Evolutionary conservation across 2,329 filamentous ascomycete genomes (phyloP).

Genomic region (Nannizzia gypsea): DNA sequence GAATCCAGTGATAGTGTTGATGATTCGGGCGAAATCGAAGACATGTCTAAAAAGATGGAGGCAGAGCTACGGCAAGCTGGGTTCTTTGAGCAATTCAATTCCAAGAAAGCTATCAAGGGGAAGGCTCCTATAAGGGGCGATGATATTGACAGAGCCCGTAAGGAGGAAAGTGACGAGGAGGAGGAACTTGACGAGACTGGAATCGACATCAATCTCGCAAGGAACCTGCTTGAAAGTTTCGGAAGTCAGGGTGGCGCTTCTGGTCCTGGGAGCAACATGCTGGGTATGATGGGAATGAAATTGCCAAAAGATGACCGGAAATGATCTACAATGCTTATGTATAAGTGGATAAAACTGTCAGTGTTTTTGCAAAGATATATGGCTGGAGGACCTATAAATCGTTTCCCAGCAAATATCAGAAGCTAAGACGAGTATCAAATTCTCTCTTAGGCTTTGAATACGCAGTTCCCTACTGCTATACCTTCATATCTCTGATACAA

Average conservation of each 20-base stretch:
- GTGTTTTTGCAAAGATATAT: no score
- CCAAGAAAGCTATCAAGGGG: constrained; percentile 19
- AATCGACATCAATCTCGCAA: constrained; percentile 76
- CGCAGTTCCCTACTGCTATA: no score
- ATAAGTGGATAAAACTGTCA: background rate
- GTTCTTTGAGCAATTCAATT: constrained; percentile 27
- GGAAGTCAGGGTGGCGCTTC: constrained; percentile 77
- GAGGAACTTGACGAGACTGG: constrained; percentile 45
- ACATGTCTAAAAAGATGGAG: constrained; percentile 36
- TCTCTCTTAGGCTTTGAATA: no score
- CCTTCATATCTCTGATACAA: no score
- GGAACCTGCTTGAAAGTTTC: constrained; percentile 84
- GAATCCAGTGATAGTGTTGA: constrained; percentile 33
- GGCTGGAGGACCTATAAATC: no score
- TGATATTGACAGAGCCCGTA: constrained; percentile 6
- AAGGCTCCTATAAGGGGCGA: constrained; percentile 18
- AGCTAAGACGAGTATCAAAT: no score
- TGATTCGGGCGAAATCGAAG: constrained; percentile 44
- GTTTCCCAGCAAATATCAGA: no score
- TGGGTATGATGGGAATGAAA: constrained; percentile 72
- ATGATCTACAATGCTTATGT: background rate
- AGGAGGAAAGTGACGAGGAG: constrained; percentile 16
- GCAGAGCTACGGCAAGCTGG: constrained; percentile 37
- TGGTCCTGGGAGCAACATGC: constrained; percentile 76
- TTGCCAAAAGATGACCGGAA: constrained; percentile 63